These are phyloP conservation scores for Lactarius evosmus DNA, from an alignment of 768 basidiomycete species.

Conservation along the genomic window DNA sequence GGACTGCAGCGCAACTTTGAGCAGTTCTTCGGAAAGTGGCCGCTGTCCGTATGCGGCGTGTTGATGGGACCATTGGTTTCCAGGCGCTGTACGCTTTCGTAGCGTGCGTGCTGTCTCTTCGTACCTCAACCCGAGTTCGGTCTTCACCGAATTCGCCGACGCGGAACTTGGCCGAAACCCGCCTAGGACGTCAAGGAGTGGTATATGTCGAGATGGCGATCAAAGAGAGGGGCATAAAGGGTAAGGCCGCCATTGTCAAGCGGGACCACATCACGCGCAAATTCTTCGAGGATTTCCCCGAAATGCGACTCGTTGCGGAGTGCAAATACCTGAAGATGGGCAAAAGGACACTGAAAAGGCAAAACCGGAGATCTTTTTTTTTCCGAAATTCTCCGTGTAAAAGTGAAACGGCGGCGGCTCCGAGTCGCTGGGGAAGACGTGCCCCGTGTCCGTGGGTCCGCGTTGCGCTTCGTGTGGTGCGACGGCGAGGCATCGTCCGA, in stretches of 20 bases:
- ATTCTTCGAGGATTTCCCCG: constrained; percentile 79
- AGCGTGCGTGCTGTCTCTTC: not conserved
- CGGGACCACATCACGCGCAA: constrained; percentile 49
- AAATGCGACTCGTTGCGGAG: constrained; percentile 41
- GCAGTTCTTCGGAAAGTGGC: constrained; percentile 73
- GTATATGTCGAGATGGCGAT: constrained; percentile 95
- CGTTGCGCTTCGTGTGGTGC: constrained; percentile 48
- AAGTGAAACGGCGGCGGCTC: constrained; percentile 53
- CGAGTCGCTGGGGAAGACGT: constrained; percentile 45
- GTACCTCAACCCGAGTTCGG: constrained; percentile 60
- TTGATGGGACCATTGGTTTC: constrained; percentile 76
- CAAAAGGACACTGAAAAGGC: constrained; percentile 34
- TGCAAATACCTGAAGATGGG: constrained; percentile 34
- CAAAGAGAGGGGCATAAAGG: constrained; percentile 85
- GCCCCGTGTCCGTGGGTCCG: constrained; percentile 43
- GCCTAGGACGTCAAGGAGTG: constrained; percentile 68
- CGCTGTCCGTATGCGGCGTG: constrained; percentile 85
- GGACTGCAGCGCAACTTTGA: constrained; percentile 73
- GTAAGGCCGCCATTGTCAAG: constrained; percentile 61
- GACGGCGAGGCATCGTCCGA: constrained; percentile 60
- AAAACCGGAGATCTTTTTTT: constrained; percentile 63
- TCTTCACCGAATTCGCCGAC: constrained; percentile 85
- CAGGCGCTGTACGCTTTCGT: constrained; percentile 61
- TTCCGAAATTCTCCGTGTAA: constrained; percentile 71
- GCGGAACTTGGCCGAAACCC: constrained; percentile 81